Evolutionary conservation across 1,284 basidiomycete genomes (phyloP).

Genomic region (Leccinum variabile): DNA sequence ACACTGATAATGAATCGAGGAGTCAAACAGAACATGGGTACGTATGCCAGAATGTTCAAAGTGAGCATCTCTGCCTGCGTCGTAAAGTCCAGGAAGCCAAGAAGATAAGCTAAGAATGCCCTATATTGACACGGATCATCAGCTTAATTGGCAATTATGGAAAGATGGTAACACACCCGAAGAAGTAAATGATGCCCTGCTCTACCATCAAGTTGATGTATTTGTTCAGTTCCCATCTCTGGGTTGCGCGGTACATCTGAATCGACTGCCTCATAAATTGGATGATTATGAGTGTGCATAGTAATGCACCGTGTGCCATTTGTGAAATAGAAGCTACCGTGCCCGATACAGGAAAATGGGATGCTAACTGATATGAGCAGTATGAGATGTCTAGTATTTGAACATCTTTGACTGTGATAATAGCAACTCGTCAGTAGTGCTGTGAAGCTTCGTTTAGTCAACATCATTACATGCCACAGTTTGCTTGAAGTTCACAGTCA

Average conservation of each 20-base stretch:
- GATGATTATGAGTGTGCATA: neutral
- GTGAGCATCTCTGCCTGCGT: neutral
- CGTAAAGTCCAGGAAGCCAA: neutral
- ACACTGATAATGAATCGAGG: constrained; percentile 1
- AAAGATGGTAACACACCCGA: neutral
- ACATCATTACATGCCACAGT: neutral
- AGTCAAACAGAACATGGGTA: neutral
- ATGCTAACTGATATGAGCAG: neutral
- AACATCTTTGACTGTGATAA: neutral
- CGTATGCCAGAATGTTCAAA: neutral
- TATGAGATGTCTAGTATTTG: neutral
- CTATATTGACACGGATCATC: neutral
- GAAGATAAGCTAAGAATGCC: neutral
- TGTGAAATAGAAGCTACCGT: neutral
- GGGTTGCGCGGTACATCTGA: neutral
- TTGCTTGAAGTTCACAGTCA: too few relatives aligned
- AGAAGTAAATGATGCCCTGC: neutral
- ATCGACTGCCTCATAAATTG: neutral
- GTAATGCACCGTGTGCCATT: neutral
- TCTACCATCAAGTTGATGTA: neutral
- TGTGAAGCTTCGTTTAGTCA: neutral
- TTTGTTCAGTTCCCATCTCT: neutral
- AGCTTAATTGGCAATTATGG: too few relatives aligned
- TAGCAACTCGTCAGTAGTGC: neutral
- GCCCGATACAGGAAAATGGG: neutral